phyloP scores from a whole-genome alignment of 768 basidiomycete genomes.

The Favolaschia claudopus region DNA sequence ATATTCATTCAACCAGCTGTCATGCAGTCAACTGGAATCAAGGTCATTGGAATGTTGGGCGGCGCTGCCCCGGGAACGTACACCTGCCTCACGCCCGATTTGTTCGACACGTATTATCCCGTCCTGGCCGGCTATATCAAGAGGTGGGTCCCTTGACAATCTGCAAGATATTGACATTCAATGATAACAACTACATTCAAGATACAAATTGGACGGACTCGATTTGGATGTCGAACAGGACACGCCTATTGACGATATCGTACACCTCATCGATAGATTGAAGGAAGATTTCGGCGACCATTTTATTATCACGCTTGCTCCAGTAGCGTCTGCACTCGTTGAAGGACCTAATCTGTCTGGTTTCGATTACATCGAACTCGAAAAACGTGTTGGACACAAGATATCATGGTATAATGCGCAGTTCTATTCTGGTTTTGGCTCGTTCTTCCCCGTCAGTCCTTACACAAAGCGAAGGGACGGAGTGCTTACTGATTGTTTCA shows the following conservation, averaged over 20 bases:
- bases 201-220: constrained; percentile 33
- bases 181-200: not conserved
- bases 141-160: not conserved
- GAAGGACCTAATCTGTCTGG: constrained; percentile 34
- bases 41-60: constrained; percentile 36
- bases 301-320: constrained; percentile 37
- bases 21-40: constrained; percentile 30
- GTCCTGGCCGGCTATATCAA: constrained; percentile 14
- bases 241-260: constrained; percentile 19
- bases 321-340: constrained; percentile 32
- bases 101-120: constrained; percentile 34
- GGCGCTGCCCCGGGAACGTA: constrained; percentile 34
- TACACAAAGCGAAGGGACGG: too few relatives aligned
- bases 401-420: constrained; percentile 38
- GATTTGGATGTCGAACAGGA: constrained; percentile 36
- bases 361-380: constrained; percentile 33
- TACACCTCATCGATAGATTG: constrained; percentile 25
- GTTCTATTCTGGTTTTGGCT: constrained; percentile 25
- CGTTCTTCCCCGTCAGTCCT: constrained; percentile 29
- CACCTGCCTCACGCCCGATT: constrained; percentile 20
- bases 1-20: too few relatives aligned
- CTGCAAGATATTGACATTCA: not conserved
- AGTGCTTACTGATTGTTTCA: too few relatives aligned
- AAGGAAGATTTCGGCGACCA: constrained; percentile 31
- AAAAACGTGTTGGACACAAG: constrained; percentile 10